Evolutionary conservation across 2,329 filamentous ascomycete genomes (phyloP).

Genomic region (Cytospora piceicola): DNA sequence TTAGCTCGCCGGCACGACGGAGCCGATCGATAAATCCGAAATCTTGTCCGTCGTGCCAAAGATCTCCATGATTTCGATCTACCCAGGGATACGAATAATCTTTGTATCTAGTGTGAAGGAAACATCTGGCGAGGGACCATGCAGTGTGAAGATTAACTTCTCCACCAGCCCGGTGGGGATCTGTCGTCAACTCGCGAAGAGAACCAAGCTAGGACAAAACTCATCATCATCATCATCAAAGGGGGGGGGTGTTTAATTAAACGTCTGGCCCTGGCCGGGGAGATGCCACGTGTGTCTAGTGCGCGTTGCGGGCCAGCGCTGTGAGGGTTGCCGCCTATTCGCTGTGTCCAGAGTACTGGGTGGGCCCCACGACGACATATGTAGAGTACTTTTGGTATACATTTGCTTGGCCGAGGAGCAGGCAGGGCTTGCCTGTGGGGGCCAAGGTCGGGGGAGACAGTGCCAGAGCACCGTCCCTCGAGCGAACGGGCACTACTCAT

Average conservation of each 20-base stretch:
- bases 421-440: neutral
- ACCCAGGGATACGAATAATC: conserved; percentile 5
- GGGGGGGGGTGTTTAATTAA: conserved; percentile 7
- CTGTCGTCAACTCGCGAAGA: conserved; percentile 22
- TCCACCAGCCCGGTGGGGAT: conserved; percentile 18
- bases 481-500: conserved; percentile 18
- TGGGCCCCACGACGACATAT: neutral
- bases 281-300: conserved; percentile 25
- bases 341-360: neutral
- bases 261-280: conserved; percentile 22
- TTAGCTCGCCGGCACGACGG: neutral
- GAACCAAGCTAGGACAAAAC: conserved; percentile 17
- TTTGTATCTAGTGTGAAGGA: conserved; percentile 6
- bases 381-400: neutral
- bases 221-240: conserved; percentile 2
- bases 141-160: conserved; percentile 17
- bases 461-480: conserved; percentile 15
- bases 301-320: conserved; percentile 21
- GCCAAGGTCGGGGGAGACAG: conserved; percentile 10
- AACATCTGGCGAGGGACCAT: conserved; percentile 4
- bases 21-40: neutral
- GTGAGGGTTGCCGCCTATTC: conserved; percentile 4
- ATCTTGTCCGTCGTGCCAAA: neutral
- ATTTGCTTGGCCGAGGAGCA: neutral
- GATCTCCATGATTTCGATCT: conserved; percentile 20